A percentile compares a stretch with the other conserved stretches of the same genome.
Conservation (phyloP, 2,329 filamentous ascomycete species). For the Aureobasidium sp. region DNA sequence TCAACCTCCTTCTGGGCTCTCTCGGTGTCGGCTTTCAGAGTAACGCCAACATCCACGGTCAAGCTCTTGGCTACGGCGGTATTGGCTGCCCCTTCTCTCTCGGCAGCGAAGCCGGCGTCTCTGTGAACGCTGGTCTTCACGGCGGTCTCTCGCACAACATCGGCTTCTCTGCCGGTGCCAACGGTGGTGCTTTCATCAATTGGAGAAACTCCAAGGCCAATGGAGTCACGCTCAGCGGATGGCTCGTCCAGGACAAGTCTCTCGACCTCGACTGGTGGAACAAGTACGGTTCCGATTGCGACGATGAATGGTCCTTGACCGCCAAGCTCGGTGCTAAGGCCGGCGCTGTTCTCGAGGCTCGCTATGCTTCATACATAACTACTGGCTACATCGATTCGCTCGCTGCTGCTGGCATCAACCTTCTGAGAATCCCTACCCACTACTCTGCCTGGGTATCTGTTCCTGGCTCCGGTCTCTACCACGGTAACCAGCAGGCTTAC, state of each 20-base stretch:
- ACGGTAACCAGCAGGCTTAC: constrained; percentile 14
- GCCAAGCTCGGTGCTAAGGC: constrained; percentile 24
- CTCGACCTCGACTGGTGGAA: constrained; percentile 9
- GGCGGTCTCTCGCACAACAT: constrained; percentile 2
- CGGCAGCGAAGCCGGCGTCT: neutral
- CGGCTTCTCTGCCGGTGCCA: neutral
- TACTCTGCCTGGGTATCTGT: constrained; percentile 16
- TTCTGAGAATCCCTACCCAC: constrained; percentile 15
- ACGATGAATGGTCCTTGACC: constrained; percentile 32
- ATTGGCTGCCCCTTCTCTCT: constrained; percentile 4
- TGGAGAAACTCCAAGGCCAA: constrained; percentile 21
- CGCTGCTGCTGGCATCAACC: constrained; percentile 12
- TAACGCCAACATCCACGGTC: constrained; percentile 1
- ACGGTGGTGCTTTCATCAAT: constrained; percentile 15
- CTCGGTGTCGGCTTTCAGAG: neutral
- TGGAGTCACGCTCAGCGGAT: constrained; percentile 26
- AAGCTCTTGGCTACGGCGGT: constrained; percentile 1
- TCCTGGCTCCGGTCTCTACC: constrained; percentile 13
- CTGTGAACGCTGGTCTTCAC: constrained; percentile 5
- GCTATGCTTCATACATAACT: constrained; percentile 25
- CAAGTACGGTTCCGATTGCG: constrained; percentile 3
- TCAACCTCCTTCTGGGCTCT: neutral
- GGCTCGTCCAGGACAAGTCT: constrained; percentile 26
- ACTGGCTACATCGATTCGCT: constrained; percentile 14
- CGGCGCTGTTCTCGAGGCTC: constrained; percentile 23